Base-by-base conservation (phyloP, 495 filamentous ascomycete species). In the Pyrenula massariospora region DNA sequence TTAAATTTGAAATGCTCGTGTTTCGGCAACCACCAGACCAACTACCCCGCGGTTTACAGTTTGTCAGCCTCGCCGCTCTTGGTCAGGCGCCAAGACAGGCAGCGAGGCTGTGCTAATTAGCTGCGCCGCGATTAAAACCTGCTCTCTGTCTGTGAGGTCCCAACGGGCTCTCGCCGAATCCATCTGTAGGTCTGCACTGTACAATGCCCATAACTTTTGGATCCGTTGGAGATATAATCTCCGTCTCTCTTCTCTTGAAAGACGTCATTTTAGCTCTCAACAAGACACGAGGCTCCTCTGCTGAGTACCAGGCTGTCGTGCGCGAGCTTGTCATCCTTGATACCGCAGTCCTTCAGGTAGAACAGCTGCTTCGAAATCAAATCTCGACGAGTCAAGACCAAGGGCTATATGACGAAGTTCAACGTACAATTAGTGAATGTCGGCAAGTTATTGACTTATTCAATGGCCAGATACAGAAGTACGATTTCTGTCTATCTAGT, bases 161-260 rank as follows among this genome's bases (percentile, higher is more conserved):
- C 31, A 42, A 15, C 31, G n/a, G n/a, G n/a, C 31, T 5, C 31
- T 42, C 15, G 31, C 5, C 15, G 31, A 42, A 42, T 8, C 31
- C 15, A 8, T 42, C 15, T 42, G 31, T 5, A 42, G 15, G 8
- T 42, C 31, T 42, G 31, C 15, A 42, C 31, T 15, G 31, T 42
- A 62, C 47, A 19, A 68, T 71, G 67, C 55, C 62, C 2, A 54
- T 69, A 23, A 61, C 65, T 8, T 67, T 70, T 24, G 62, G 68
- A 10, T 68, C 67, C 3, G 60, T 70, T 12, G 68, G 68, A 24
- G 68, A 71, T 48, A 63, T 68, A 49, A 70, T 70, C 42, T 52
- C 62, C 20, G 54, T 68, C 52, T 57, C 52, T 48, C 42, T 67
- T 24, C 24, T 71, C 19, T 58, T 69, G 51, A 67, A 70, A 58